Percentiles rank a stretch among this genome's conserved stretches.
These are phyloP conservation scores for Venturia asperata DNA, from an alignment of 2,329 filamentous ascomycete species.

Conservation along the genomic window DNA sequence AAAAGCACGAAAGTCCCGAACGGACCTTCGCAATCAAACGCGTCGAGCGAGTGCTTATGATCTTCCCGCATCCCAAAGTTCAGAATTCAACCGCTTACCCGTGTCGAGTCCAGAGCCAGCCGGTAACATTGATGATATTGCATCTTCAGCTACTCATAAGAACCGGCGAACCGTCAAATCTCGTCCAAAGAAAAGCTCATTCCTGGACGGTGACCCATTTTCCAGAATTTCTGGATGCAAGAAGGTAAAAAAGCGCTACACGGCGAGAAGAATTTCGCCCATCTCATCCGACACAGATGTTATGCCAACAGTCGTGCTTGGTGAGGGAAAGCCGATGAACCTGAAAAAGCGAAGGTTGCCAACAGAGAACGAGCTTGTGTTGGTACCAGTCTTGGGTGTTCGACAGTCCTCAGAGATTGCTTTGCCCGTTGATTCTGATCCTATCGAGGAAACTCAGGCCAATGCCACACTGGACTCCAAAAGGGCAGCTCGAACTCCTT, in stretches of 20 bases:
- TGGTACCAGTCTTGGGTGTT: neutral
- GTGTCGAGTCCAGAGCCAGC: conserved; percentile 1
- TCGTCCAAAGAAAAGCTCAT: neutral
- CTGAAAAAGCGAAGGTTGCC: neutral
- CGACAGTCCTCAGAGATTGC: neutral
- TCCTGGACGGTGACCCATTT: neutral
- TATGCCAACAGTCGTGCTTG: neutral
- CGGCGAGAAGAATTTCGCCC: neutral
- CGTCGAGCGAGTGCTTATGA: neutral
- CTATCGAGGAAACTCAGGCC: conserved; percentile 9
- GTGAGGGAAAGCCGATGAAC: neutral
- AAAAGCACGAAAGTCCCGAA: neutral
- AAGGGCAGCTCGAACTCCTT: neutral
- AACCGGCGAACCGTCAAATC: neutral
- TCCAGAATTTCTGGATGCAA: neutral
- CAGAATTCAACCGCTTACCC: conserved; percentile 9
- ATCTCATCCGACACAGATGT: neutral
- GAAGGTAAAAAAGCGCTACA: conserved; percentile 2
- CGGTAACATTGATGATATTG: neutral
- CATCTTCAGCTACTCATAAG: neutral
- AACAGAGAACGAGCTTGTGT: conserved; percentile 3
- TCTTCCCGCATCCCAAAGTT: conserved; percentile 6
- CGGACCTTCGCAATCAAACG: neutral
- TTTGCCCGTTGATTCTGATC: conserved; percentile 6
- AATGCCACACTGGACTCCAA: neutral